phyloP scores from a whole-genome alignment of 495 filamentous ascomycete genomes.

The Mytilinidion resinicola region DNA sequence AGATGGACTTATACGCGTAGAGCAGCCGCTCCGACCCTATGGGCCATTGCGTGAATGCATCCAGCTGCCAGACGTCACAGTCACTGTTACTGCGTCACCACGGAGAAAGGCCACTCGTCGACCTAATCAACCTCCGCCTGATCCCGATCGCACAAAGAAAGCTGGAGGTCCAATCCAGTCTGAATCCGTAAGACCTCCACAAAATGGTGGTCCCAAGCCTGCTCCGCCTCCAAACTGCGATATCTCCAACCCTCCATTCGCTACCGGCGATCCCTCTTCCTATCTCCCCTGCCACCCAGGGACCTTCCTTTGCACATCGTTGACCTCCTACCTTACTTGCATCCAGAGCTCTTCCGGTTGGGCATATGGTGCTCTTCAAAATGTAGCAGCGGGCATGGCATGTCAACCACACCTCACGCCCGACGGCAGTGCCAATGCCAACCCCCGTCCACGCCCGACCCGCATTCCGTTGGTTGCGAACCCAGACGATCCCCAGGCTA shows the following conservation, averaged over 20 bases:
- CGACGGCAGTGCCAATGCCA: not conserved
- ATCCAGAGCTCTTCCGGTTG: constrained; percentile 14
- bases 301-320: constrained; percentile 32
- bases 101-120: too few species aligned
- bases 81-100: not conserved
- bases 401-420: constrained; percentile 22
- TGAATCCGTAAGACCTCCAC: not conserved
- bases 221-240: not conserved
- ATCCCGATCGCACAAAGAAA: too few species aligned
- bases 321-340: constrained; percentile 29
- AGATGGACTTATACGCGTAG: too few species aligned
- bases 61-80: not conserved
- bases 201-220: not conserved
- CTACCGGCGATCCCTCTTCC: constrained; percentile 7
- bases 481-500: too few species aligned
- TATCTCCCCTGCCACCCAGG: constrained; percentile 34
- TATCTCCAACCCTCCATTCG: constrained; percentile 15
- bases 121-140: too few species aligned
- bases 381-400: constrained; percentile 28
- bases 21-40: too few species aligned
- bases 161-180: not conserved
- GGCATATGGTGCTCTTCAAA: constrained; percentile 22
- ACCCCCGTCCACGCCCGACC: too few species aligned
- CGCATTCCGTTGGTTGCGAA: too few species aligned
- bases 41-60: not conserved